phyloP scores from a whole-genome alignment of 2,329 filamentous ascomycete species.

The Pseudogymnoascus sp. region DNA sequence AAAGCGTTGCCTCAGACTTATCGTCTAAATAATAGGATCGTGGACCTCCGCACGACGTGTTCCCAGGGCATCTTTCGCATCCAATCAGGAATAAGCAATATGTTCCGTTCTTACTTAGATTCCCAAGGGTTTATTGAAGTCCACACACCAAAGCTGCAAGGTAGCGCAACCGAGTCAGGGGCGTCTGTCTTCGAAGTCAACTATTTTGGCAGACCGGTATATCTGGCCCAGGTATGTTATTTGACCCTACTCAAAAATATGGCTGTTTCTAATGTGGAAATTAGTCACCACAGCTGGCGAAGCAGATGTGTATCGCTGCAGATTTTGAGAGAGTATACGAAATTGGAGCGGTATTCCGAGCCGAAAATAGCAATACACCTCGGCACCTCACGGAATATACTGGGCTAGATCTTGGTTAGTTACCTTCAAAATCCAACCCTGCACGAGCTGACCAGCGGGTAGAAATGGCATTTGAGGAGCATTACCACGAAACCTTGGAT shows the following conservation, averaged over 20 bases:
- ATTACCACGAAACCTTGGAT: constrained; percentile 81
- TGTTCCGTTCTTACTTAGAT: constrained; percentile 72
- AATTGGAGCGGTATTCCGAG: constrained; percentile 82
- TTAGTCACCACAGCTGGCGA: constrained; percentile 74
- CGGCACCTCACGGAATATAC: constrained; percentile 93
- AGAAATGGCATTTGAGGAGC: constrained; percentile 83
- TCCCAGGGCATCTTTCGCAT: constrained; percentile 85
- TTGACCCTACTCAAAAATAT: background rate
- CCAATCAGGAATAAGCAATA: constrained; percentile 68
- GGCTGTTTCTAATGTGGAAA: background rate
- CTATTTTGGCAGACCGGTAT: constrained; percentile 82
- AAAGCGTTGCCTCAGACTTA: background rate
- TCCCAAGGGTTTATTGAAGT: constrained; percentile 80
- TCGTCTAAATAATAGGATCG: constrained; percentile 68
- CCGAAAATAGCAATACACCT: constrained; percentile 93
- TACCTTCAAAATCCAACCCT: background rate
- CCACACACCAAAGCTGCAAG: constrained; percentile 86
- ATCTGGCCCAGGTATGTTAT: constrained; percentile 58
- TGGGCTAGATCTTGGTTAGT: constrained; percentile 60
- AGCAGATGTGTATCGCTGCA: constrained; percentile 85
- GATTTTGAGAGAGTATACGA: constrained; percentile 89
- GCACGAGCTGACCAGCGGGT: background rate
- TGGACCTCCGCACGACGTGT: constrained; percentile 77
- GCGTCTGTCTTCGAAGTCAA: constrained; percentile 86
- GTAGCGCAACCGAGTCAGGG: constrained; percentile 82